Conservation (phyloP, 176 grass and related monocot genomes). For the Carex cristatella region DNA sequence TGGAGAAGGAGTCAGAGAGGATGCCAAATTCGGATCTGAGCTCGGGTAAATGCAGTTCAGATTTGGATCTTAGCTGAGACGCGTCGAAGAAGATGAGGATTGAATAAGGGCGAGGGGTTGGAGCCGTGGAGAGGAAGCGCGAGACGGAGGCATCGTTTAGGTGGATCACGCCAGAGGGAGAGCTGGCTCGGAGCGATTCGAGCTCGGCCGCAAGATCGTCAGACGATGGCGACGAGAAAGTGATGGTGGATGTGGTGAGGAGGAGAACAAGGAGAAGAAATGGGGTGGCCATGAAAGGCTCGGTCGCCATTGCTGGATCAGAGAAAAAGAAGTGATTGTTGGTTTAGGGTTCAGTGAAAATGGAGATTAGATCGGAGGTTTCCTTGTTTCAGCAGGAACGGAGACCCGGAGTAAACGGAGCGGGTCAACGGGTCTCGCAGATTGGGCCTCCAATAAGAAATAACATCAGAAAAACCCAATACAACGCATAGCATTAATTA, state of each 20-base stretch:
- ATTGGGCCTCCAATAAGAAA: not conserved
- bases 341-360: not conserved
- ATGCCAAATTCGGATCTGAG: constrained; percentile 77
- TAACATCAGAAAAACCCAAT: no score
- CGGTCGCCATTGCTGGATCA: constrained; percentile 8
- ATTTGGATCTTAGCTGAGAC: constrained; percentile 68
- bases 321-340: not conserved
- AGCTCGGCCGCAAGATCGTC: constrained; percentile 68
- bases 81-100: constrained; percentile 94
- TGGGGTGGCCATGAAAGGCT: not conserved
- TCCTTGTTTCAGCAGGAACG: not conserved
- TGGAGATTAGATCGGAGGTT: not conserved
- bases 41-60: constrained; percentile 79
- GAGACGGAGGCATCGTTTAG: constrained; percentile 61
- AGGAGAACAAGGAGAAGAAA: constrained; percentile 31
- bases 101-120: constrained; percentile 54
- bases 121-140: constrained; percentile 59
- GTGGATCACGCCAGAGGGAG: constrained; percentile 73
- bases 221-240: not conserved
- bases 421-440: not conserved
- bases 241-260: not conserved
- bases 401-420: not conserved
- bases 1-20: constrained; percentile 63
- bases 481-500: no score
- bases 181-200: constrained; percentile 59